A percentile compares a stretch with the other conserved stretches of the same genome.
Conservation (phyloP, 306 rosid species). For the Coriaria nepalensis region DNA sequence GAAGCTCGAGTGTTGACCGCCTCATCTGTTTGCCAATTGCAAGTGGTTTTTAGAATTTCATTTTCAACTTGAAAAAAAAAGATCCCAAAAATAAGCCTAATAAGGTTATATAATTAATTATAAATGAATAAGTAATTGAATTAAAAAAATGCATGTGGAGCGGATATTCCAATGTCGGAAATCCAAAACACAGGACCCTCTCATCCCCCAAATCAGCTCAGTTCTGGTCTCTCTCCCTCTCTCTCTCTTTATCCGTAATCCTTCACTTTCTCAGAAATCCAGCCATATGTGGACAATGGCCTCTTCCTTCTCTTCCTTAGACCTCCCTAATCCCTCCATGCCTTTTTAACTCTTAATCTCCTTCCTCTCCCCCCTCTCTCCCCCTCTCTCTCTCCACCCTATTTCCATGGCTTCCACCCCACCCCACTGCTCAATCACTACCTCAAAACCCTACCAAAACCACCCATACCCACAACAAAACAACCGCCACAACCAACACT, state of each 20-base stretch:
- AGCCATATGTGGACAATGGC: neutral
- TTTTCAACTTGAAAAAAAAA: no score
- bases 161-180: no score
- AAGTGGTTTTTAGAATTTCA: no score
- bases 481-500: conserved; percentile 23
- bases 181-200: no score
- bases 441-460: conserved; percentile 32
- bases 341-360: neutral
- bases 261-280: neutral
- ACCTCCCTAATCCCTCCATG: neutral
- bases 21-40: no score
- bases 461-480: conserved; percentile 33
- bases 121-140: no score
- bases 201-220: no score
- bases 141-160: no score
- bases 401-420: conserved; percentile 50
- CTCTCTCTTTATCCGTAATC: neutral
- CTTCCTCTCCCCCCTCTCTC: neutral
- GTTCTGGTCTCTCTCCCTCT: neutral
- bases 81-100: no score
- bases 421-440: conserved; percentile 45
- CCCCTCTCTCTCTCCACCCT: neutral
- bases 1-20: no score
- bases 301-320: neutral
- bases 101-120: no score